Conservation (phyloP, 805 yeast genomes). For the Ogataea allantospora region DNA sequence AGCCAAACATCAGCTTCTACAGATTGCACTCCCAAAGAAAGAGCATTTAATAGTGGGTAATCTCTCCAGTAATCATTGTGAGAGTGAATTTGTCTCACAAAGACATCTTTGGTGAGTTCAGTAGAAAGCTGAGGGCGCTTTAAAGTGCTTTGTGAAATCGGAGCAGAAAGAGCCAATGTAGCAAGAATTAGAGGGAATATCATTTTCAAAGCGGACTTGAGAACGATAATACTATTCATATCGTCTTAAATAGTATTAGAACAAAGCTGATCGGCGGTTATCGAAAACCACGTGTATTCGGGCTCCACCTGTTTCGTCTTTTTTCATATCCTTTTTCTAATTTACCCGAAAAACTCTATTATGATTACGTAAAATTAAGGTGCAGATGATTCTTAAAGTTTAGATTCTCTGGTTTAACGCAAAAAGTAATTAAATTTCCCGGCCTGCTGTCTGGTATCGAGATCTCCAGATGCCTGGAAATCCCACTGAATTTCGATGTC, state of each 20-base stretch:
- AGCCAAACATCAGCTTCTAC: constrained; percentile 58
- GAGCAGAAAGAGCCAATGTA: constrained; percentile 1
- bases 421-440: constrained; percentile 69
- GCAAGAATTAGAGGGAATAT: constrained; percentile 1
- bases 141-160: neutral
- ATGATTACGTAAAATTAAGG: too few species aligned
- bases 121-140: constrained; percentile 8
- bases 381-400: too few species aligned
- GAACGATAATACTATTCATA: neutral
- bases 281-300: neutral
- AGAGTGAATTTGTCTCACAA: constrained; percentile 42
- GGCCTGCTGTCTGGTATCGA: constrained; percentile 46
- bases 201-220: neutral
- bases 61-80: constrained; percentile 60
- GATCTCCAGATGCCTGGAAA: constrained; percentile 39
- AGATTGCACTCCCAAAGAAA: constrained; percentile 45
- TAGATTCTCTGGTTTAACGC: constrained; percentile 50
- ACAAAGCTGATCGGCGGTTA: neutral
- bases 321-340: too few species aligned
- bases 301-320: neutral
- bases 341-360: too few species aligned
- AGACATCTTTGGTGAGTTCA: constrained; percentile 26
- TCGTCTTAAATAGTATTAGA: neutral
- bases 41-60: constrained; percentile 47
- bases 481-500: constrained; percentile 74